Percentiles rank a stretch among this genome's conserved stretches.
Evolutionary conservation across 495 filamentous ascomycete species (phyloP).

Genomic region (Lasiosphaeria miniovina): DNA sequence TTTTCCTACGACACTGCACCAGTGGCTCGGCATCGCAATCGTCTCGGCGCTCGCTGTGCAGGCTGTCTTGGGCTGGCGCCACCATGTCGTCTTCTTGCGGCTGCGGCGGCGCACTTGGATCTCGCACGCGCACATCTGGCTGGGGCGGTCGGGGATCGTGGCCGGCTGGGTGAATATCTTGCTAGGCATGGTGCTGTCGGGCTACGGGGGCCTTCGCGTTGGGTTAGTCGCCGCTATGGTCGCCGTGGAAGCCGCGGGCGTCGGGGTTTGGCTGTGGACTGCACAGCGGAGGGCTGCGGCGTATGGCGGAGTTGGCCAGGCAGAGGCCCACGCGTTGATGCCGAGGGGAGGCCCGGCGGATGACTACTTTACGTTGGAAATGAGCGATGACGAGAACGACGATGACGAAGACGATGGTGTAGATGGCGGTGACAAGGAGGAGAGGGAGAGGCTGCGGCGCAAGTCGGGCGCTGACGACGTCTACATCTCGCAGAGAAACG

Average conservation of each 20-base stretch:
- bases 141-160: constrained; percentile 20
- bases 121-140: constrained; percentile 25
- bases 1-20: constrained; percentile 21
- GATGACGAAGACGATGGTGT: constrained; percentile 16
- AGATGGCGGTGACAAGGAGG: constrained; percentile 3
- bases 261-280: constrained; percentile 17
- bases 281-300: constrained; percentile 7
- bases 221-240: constrained; percentile 4
- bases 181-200: constrained; percentile 20
- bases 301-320: neutral
- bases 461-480: neutral
- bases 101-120: constrained; percentile 27
- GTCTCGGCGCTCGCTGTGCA: constrained; percentile 15
- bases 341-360: constrained; percentile 8
- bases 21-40: constrained; percentile 21
- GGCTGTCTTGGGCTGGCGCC: constrained; percentile 30
- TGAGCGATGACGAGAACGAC: constrained; percentile 30
- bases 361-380: constrained; percentile 27
- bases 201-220: constrained; percentile 11
- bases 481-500: neutral
- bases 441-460: neutral
- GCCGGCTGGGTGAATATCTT: constrained; percentile 29
- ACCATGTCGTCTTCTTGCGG: constrained; percentile 27
- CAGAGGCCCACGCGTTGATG: constrained; percentile 15
- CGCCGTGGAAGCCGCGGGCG: constrained; percentile 14